Base-by-base conservation (phyloP, 306 rosid species). In the Cicer cuneatum region DNA sequence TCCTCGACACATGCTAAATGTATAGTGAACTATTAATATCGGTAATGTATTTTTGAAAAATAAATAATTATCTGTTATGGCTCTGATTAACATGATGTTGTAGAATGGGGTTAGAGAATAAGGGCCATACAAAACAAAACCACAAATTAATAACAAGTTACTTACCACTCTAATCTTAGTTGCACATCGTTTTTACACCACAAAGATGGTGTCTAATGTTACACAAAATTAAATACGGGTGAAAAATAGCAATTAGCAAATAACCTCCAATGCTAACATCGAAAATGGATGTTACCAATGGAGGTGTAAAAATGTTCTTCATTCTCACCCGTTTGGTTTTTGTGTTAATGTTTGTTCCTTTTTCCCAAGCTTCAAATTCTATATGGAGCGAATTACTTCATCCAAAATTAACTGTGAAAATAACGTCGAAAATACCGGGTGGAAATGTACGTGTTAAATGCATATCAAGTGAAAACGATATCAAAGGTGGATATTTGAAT, bases 391-490 rank as follows among this genome's bases (percentile, higher is more conserved):
- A 76, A 38, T 37, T 81, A 24, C 10, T 81, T 56, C 85, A 70
- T 56, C 85, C 85, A 15, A 63, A 15, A 46, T 52, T 61, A 29
- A 40, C 8, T 1, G 85, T 81, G 9, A 38, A 9, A 5, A 76
- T 81, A 63, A 70, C 69, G 1, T 75, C 81, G 5, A 81, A 64
- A 64, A 81, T 81, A 7, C 52, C 74, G 2, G 78, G 74, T 6
- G 76, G 8, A 8, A 7, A 8, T 29, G 78, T 81, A 7, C 64
- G 10, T 7, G 48, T 81, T 7, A 81, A 81, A 81, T 81, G 85
- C 78, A 81, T 81, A 63, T 81, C 85, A 8, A 81, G 58, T 33
- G 85, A 81, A n/a, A 58, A 63, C 0, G 70, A 81, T 45, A 42
- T 81, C 6, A 38, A 12, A 2, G 37, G 7, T 1, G 85, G 74